Percentiles rank a stretch among this genome's conserved stretches.
These are phyloP conservation scores for Ophiostoma ips DNA, from an alignment of 2,329 filamentous ascomycete genomes.

Conservation along the genomic window DNA sequence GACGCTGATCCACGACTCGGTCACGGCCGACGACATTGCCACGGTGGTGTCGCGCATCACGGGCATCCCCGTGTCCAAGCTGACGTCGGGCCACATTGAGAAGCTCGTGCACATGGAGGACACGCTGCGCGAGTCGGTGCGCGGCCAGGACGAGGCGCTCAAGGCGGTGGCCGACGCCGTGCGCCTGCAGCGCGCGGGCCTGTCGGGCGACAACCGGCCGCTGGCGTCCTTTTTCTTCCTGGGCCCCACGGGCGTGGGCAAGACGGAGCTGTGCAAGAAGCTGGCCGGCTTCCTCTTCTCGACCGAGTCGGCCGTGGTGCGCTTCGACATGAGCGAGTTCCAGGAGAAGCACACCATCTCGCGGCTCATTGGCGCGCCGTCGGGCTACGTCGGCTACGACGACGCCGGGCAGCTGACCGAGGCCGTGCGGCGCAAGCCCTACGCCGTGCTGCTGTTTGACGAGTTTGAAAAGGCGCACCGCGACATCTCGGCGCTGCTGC, in stretches of 20 bases:
- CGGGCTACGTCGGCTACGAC: constrained; percentile 92
- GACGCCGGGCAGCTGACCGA: constrained; percentile 94
- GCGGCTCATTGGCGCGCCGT: constrained; percentile 79
- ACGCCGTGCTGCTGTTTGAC: constrained; percentile 87
- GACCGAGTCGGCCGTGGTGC: constrained; percentile 75
- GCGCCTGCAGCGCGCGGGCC: constrained; percentile 79
- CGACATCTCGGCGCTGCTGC: constrained; percentile 79
- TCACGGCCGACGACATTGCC: constrained; percentile 91
- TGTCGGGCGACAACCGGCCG: constrained; percentile 83
- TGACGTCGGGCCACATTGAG: constrained; percentile 87
- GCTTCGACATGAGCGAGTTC: constrained; percentile 97
- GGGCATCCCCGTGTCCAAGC: constrained; percentile 81
- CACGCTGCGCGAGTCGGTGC: constrained; percentile 65
- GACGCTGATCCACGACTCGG: constrained; percentile 75
- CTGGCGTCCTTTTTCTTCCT: constrained; percentile 96
- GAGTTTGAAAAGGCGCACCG: constrained; percentile 97
- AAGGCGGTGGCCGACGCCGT: constrained; percentile 86
- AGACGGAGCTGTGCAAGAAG: constrained; percentile 95
- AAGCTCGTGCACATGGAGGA: constrained; percentile 96
- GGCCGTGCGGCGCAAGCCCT: constrained; percentile 86
- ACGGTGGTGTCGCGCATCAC: constrained; percentile 82
- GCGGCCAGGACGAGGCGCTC: constrained; percentile 88
- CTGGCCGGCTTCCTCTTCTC: constrained; percentile 88
- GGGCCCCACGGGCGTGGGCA: constrained; percentile 89
- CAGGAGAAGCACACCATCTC: constrained; percentile 96